A percentile compares a stretch with the other conserved stretches of the same genome.
phyloP scores from a whole-genome alignment of 1,139 yeast species.

The Pichia sp. region DNA sequence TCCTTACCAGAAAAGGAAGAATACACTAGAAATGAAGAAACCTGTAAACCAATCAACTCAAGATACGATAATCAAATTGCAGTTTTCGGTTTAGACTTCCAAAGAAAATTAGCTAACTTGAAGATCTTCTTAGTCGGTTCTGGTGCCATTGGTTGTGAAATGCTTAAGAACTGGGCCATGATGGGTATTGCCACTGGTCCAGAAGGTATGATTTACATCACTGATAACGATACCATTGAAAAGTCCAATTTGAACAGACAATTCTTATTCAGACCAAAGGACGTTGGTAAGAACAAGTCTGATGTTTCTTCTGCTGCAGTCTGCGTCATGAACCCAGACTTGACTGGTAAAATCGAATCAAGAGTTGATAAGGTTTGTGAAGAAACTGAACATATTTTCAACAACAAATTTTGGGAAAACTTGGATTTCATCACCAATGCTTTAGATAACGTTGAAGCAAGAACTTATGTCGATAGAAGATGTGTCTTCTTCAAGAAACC shows the following conservation, averaged over 20 bases:
- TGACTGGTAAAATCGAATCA: conserved; percentile 73
- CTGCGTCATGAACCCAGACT: conserved; percentile 78
- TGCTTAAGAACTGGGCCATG: conserved; percentile 98
- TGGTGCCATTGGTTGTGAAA: conserved; percentile 99
- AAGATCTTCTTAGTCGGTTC: conserved; percentile 93
- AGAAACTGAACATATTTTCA: conserved; percentile 85
- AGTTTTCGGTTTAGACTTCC: conserved; percentile 82
- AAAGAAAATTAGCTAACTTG: conserved; percentile 68
- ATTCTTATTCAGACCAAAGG: conserved; percentile 89
- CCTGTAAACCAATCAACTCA: conserved; percentile 71
- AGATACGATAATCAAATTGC: conserved; percentile 95
- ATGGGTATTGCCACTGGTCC: conserved; percentile 95
- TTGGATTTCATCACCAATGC: conserved; percentile 95
- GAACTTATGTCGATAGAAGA: conserved; percentile 96
- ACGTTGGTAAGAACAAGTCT: conserved; percentile 89
- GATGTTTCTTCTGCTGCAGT: conserved; percentile 91
- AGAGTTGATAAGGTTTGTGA: conserved; percentile 87
- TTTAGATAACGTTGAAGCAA: conserved; percentile 94
- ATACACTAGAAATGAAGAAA: conserved; percentile 64
- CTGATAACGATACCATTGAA: conserved; percentile 96
- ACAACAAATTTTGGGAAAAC: conserved; percentile 82
- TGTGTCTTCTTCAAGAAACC: conserved; percentile 94
- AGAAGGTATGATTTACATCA: conserved; percentile 75
- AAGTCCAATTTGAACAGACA: conserved; percentile 95
- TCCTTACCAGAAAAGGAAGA: conserved; percentile 66